phyloP scores from a whole-genome alignment of 1,284 basidiomycete species.

The Microbotryomycetes sp. region DNA sequence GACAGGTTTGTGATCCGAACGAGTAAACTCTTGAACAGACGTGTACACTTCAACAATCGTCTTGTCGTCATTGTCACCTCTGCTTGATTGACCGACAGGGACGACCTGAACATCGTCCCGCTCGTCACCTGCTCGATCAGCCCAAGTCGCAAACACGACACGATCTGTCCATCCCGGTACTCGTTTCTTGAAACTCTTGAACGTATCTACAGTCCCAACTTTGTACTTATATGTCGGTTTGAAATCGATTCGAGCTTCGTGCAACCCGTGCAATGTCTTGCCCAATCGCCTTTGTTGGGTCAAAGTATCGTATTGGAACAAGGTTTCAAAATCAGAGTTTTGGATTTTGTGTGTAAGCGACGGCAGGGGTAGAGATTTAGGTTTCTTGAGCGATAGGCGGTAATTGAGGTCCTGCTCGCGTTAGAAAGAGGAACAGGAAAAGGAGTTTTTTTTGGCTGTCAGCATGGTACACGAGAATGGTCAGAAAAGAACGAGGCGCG shows the following conservation, averaged over 20 bases:
- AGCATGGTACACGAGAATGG: not conserved
- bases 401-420: conserved; percentile 69
- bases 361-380: conserved; percentile 45
- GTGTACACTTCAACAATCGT: conserved; percentile 12
- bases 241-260: conserved; percentile 78
- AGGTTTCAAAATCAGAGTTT: conserved; percentile 33
- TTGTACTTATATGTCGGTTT: conserved; percentile 81
- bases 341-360: conserved; percentile 25
- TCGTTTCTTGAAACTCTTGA: conserved; percentile 55
- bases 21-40: conserved; percentile 10
- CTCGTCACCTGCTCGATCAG: conserved; percentile 47
- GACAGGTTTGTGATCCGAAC: conserved; percentile 39
- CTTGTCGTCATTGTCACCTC: not conserved
- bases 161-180: conserved; percentile 92
- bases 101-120: not conserved
- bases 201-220: conserved; percentile 68
- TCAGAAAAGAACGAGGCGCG: conserved; percentile 1
- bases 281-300: conserved; percentile 55
- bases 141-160: conserved; percentile 73
- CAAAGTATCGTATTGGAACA: conserved; percentile 74
- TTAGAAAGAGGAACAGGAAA: conserved; percentile 63
- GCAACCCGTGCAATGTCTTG: conserved; percentile 60
- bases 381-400: conserved; percentile 56
- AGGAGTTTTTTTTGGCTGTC: not conserved
- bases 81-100: not conserved